These are phyloP conservation scores for Tolypocladium pustulatum DNA, from an alignment of 2,329 filamentous ascomycete species.

Conservation along the genomic window DNA sequence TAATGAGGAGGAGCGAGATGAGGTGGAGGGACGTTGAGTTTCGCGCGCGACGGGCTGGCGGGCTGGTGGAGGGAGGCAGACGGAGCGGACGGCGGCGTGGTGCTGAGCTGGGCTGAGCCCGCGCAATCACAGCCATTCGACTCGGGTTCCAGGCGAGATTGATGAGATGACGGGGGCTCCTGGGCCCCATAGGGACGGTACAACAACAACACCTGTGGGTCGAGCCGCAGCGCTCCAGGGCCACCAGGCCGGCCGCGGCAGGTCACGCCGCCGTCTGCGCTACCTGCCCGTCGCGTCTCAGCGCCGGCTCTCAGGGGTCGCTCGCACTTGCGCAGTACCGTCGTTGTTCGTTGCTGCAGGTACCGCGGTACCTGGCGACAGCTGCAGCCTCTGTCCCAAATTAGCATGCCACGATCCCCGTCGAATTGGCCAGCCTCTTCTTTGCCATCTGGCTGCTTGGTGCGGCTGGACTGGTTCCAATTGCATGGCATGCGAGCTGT, in stretches of 20 bases:
- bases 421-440: neutral
- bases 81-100: neutral
- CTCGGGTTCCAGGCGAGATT: conserved; percentile 14
- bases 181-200: neutral
- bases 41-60: neutral
- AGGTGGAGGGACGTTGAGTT: neutral
- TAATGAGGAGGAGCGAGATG: neutral
- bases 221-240: neutral
- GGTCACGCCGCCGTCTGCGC: neutral
- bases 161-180: conserved; percentile 10
- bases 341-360: neutral
- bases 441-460: neutral
- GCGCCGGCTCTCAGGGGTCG: neutral
- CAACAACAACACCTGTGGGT: conserved; percentile 4
- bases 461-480: neutral
- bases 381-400: neutral
- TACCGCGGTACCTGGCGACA: neutral
- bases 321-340: neutral
- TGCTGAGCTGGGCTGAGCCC: neutral
- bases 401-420: neutral
- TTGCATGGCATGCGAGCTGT: too few relatives aligned
- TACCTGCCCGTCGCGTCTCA: conserved; percentile 1
- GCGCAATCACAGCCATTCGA: neutral
- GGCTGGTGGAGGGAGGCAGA: neutral
- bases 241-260: conserved; percentile 6